Conservation (phyloP, 2,329 filamentous ascomycete genomes). For the Botrytis pseudocinerea region DNA sequence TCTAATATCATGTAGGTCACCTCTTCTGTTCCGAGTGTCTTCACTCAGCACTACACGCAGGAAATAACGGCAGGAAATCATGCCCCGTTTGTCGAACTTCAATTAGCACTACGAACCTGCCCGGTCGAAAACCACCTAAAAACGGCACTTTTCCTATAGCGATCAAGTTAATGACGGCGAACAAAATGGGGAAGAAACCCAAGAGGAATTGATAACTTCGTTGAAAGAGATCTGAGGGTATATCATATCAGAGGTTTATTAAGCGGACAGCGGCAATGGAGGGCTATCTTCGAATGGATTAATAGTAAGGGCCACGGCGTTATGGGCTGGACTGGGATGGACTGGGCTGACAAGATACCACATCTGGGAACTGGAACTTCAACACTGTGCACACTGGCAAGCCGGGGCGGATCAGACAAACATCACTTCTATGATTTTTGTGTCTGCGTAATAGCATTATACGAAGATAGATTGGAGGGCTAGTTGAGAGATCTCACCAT, state of each 20-base stretch:
- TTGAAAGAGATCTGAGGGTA: background rate
- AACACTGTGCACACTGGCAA: conserved; percentile 11
- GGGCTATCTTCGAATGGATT: background rate
- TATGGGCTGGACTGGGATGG: background rate
- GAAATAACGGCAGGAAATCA: conserved; percentile 50
- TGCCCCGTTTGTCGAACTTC: conserved; percentile 66
- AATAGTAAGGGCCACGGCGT: conserved; percentile 12
- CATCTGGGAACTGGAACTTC: background rate
- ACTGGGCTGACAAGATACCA: conserved; percentile 6
- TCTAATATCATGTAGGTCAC: conserved; percentile 51
- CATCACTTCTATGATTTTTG: background rate
- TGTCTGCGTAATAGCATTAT: background rate
- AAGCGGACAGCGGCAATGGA: background rate
- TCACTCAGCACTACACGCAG: conserved; percentile 59
- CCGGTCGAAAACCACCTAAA: conserved; percentile 36
- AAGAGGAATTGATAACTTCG: background rate
- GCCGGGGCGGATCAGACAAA: background rate
- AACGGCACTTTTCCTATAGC: conserved; percentile 60
- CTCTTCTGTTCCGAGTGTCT: conserved; percentile 65
- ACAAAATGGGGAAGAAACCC: conserved; percentile 50
- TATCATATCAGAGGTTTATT: background rate
- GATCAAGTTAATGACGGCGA: conserved; percentile 61
- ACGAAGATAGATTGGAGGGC: background rate
- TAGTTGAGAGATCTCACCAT: background rate
- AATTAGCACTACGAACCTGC: conserved; percentile 52